phyloP scores from a whole-genome alignment of 192 early-diverging fungal species.

The Coemansia sp. region DNA sequence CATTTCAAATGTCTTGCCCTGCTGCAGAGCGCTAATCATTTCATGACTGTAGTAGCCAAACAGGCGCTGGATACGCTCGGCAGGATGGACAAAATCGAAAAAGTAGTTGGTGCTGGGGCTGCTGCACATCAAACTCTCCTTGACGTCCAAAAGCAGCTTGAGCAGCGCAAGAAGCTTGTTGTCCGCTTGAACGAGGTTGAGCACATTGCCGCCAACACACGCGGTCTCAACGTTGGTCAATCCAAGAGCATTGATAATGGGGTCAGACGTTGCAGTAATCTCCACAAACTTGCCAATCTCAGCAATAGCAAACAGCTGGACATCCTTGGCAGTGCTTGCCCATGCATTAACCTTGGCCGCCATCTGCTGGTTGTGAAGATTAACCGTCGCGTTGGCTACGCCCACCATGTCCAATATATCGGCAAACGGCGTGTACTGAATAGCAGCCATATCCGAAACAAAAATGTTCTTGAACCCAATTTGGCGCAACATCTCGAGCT shows the following conservation, averaged over 20 bases:
- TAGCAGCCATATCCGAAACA: conserved; percentile 31
- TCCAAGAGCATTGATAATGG: conserved; percentile 25
- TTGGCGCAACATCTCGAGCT: conserved; percentile 34
- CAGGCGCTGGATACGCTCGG: conserved; percentile 41
- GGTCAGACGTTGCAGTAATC: conserved; percentile 19
- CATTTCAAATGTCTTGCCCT: conserved; percentile 15
- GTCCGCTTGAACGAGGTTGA: conserved; percentile 35
- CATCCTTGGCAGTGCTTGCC: conserved; percentile 19
- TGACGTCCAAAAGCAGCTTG: conserved; percentile 27
- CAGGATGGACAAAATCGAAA: conserved; percentile 47
- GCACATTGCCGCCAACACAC: conserved; percentile 38
- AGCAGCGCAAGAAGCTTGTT: conserved; percentile 40
- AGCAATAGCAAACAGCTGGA: conserved; percentile 21
- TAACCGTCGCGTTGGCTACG: conserved; percentile 26
- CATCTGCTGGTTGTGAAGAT: conserved; percentile 25
- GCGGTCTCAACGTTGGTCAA: conserved; percentile 33
- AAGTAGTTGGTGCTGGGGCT: conserved; percentile 44
- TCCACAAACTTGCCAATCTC: conserved; percentile 46
- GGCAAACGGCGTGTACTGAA: conserved; percentile 39
- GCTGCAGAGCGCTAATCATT: conserved; percentile 10
- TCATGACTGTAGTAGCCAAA: conserved; percentile 43
- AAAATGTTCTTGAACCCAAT: conserved; percentile 47
- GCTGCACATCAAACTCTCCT: conserved; percentile 38
- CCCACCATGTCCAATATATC: conserved; percentile 15
- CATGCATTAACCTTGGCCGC: conserved; percentile 27